Evolutionary conservation across 371 early-diverging fungal species (phyloP), one percentile per base, ranked within the genome.

Genomic region (Rhizopus stolonifer): DNA sequence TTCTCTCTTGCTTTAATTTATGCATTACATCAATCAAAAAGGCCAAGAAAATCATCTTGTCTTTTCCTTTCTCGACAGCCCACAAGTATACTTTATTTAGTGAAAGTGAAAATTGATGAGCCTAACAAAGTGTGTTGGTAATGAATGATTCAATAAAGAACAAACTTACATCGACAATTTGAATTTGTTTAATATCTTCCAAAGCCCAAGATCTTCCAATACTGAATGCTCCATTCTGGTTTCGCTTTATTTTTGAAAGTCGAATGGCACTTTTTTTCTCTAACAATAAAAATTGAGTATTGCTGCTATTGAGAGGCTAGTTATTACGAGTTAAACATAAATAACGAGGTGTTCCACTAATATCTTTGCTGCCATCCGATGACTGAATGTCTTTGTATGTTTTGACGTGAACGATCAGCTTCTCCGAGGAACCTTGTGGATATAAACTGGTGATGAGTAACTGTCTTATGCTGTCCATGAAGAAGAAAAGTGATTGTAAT

Each of bases 181-280:
- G 73, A 33, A 80, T 72, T 10, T 73, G 73, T 44, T 65, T 73
- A 33, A 83, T 76, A 52, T 83, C 84, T 29, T 83, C 84, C 26
- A 83, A 54, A 42, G 71, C 58, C 84, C 84, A 83, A 3, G 74
- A 67, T 57, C 77, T 83, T 45, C 76, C 78, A 22, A 79, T 71
- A 38, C 79, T 74, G 45, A 79, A 83, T 9, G 78, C 74, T 1
- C 80, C 79, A 10, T 69, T 76, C 31, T 80, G 77, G 25, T 67
- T 79, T 60, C 80, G 71, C 44, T 80, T 83, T 15, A 76, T 75
- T 49, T 83, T 83, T 48, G 79, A 72, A 15, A 83, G 60, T 10
- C 80, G 77, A 13, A 74, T 65, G 48, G 71, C 71, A 50, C 70
- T 77, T 24, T 72, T 75, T 59, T 72, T 72, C 56, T 69, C 77